These are phyloP conservation scores for Mrakia gelida DNA, from an alignment of 768 basidiomycete genomes.

Conservation along the genomic window DNA sequence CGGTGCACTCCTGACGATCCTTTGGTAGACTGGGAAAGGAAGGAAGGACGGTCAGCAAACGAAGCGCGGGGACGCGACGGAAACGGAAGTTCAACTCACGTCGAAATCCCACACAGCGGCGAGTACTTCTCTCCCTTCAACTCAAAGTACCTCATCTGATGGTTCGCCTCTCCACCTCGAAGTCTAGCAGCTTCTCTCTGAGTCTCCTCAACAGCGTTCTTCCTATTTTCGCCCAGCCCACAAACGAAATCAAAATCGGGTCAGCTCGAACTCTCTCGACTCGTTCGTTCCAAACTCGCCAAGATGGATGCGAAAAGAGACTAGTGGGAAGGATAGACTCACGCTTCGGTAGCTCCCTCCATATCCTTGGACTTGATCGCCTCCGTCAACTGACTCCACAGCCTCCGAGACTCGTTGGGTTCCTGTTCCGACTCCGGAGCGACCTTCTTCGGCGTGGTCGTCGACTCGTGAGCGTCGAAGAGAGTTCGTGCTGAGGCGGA, in stretches of 20 bases:
- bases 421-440: constrained; percentile 81
- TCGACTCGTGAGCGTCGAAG: constrained; percentile 74
- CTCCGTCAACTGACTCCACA: constrained; percentile 78
- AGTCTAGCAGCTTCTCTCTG: constrained; percentile 73
- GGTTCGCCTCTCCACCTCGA: constrained; percentile 68
- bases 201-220: constrained; percentile 82
- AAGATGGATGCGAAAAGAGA: not conserved
- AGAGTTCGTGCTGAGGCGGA: constrained; percentile 65
- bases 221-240: constrained; percentile 41
- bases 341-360: constrained; percentile 82
- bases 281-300: not conserved
- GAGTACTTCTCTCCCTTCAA: constrained; percentile 71
- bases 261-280: too few relatives aligned
- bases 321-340: not conserved
- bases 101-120: constrained; percentile 59
- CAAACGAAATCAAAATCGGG: not conserved
- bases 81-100: constrained; percentile 46
- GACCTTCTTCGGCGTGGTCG: constrained; percentile 75
- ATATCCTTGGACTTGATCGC: constrained; percentile 86
- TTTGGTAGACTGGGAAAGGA: constrained; percentile 58
- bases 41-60: not conserved
- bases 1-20: constrained; percentile 62
- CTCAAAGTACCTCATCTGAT: constrained; percentile 78
- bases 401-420: constrained; percentile 71
- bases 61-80: not conserved